Percentiles rank a stretch among this genome's conserved stretches.
These are phyloP conservation scores for Monilinia aucupariae DNA, from an alignment of 2,329 filamentous ascomycete species.

Conservation along the genomic window DNA sequence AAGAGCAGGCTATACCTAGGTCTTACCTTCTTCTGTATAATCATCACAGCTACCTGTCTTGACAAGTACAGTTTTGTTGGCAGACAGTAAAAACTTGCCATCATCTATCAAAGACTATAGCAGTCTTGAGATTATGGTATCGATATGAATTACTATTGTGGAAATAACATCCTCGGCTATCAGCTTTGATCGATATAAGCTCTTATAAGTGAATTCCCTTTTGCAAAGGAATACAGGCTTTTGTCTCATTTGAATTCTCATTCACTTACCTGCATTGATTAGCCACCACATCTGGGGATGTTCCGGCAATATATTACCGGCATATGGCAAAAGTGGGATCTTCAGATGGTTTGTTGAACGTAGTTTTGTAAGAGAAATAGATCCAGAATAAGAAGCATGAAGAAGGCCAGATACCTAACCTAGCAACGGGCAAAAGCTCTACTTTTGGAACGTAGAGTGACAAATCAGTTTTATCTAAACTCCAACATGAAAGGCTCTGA, in stretches of 20 bases:
- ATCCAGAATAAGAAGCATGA: neutral
- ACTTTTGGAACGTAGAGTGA: rapidly evolving
- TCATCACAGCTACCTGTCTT: too few relatives aligned
- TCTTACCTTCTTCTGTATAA: too few relatives aligned
- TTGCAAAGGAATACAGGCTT: neutral
- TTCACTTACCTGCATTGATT: neutral
- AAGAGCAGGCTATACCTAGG: neutral
- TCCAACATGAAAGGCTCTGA: neutral
- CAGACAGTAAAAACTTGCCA: neutral
- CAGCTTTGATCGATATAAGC: neutral
- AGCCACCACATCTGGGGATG: neutral
- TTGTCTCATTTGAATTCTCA: neutral
- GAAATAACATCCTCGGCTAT: neutral
- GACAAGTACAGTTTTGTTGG: neutral
- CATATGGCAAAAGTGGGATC: neutral
- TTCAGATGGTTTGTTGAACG: neutral
- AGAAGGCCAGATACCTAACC: neutral
- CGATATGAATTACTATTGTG: neutral
- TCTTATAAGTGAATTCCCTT: neutral
- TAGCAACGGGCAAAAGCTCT: too few relatives aligned
- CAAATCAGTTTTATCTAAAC: neutral
- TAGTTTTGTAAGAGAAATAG: rapidly evolving
- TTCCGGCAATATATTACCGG: neutral
- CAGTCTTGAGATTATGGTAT: neutral
- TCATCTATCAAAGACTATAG: neutral